Conservation (phyloP, 2,329 filamentous ascomycete genomes). For the Apiospora kogelbergensis region DNA sequence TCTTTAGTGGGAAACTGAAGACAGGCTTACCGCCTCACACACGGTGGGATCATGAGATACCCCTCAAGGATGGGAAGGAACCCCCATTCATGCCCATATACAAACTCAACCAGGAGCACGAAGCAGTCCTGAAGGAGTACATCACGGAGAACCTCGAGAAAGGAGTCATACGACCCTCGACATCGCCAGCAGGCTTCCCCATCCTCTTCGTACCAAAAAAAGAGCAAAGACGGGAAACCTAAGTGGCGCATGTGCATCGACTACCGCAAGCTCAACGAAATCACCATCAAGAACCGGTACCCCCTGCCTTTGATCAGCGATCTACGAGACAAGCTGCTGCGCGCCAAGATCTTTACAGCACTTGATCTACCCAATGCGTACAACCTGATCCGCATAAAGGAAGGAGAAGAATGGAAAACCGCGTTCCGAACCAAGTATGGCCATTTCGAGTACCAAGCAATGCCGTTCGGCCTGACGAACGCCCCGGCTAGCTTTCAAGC, state of each 20-base stretch:
- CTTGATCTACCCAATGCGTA: background rate
- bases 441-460: background rate
- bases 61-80: background rate
- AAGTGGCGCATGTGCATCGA: background rate
- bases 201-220: background rate
- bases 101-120: background rate
- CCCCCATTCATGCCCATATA: background rate
- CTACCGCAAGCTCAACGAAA: background rate
- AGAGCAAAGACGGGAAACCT: background rate
- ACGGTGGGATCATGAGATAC: background rate
- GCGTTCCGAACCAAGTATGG: background rate
- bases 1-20: background rate
- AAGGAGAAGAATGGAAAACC: constrained; percentile 1
- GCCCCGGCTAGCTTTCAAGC: background rate
- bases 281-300: background rate
- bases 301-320: background rate
- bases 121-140: background rate
- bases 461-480: background rate
- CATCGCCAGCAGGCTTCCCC: background rate
- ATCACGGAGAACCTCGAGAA: background rate
- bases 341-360: too few relatives aligned
- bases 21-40: background rate
- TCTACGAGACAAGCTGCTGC: background rate
- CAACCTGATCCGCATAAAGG: background rate
- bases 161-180: background rate